Evolutionary conservation across 2,329 filamentous ascomycete species (phyloP), one percentile per base, ranked within the genome.

Genomic region (Fusarium transvaalense): DNA sequence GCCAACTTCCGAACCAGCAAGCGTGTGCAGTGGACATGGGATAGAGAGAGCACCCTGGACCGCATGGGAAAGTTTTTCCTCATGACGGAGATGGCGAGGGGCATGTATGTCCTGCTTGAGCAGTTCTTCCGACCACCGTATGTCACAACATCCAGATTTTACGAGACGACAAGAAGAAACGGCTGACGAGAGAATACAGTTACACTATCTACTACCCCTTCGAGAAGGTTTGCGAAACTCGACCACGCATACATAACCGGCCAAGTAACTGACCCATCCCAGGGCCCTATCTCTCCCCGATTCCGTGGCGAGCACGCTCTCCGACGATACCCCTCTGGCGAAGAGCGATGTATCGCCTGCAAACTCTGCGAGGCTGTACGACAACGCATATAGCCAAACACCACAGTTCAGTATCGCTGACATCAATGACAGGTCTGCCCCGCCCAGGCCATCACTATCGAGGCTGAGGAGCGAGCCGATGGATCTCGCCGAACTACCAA

Each of bases 201-300:
- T 97, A 98, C 82, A 99, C 96, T 51, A 99, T 99, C 78, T 97
- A 89, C 85, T 99, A 99, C 79, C 96, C 96, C 42, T 99, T 97
- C 82, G 96, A 99, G 81, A 99, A 99, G 86, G 87, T 89, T 81
- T 51, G 76, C 50, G 48, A 69, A 35, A 17, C 41, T n/a, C 31
- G n/a, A 41, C 21, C 17, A 50, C 37, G 21, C 29, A 46, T 53
- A 21, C 32, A 53, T 29, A 47, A 35, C 38, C 56, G 61, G 48
- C n/a, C 21, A 54, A 56, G 19, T 32, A 42, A 61, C 71, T 76
- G 53, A 78, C 64, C 47, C 57, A 34, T 7, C 2, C 4, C 65
- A 89, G 87, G 96, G 96, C 47, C 96, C 96, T 64, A 97, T 99
- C 80, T 97, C 94, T 35, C 96, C 96, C 65, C 92, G 96, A 74